Percentiles rank a stretch among this genome's conserved stretches.
Conservation (phyloP, 164 flowering plant genomes). For the Houttuynia cordata region DNA sequence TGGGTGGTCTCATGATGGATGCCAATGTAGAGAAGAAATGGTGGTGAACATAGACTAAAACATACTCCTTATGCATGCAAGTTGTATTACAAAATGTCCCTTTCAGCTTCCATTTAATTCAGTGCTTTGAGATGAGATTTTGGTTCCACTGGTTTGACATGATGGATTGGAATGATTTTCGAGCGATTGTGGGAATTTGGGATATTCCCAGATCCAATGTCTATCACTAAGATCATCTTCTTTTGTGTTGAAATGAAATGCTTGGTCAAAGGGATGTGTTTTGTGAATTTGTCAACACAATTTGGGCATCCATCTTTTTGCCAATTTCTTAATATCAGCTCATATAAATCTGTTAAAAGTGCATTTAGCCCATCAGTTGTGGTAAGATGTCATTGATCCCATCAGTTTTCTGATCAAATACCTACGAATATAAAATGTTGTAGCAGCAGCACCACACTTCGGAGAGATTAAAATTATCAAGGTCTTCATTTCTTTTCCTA, state of each 20-base stretch:
- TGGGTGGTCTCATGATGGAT: too few species aligned
- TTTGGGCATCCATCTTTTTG: constrained; percentile 10
- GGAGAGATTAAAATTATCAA: too few species aligned
- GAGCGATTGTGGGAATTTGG: constrained; percentile 13
- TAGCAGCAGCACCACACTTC: too few species aligned
- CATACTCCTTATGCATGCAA: constrained; percentile 14
- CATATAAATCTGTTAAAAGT: constrained; percentile 20
- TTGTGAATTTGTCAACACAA: constrained; percentile 17
- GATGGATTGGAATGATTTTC: constrained; percentile 14
- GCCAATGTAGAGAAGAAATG: too few species aligned
- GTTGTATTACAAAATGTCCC: constrained; percentile 23
- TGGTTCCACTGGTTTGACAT: constrained; percentile 17
- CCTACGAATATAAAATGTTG: too few species aligned
- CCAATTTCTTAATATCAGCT: constrained; percentile 27
- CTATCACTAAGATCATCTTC: constrained; percentile 10
- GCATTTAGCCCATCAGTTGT: constrained; percentile 15
- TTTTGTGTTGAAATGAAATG: constrained; percentile 24
- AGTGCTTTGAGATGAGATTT: constrained; percentile 16
- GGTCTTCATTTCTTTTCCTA: too few species aligned
- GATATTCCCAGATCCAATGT: constrained; percentile 6
- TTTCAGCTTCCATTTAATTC: constrained; percentile 12
- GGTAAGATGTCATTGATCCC: constrained; percentile 21
- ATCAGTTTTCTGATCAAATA: constrained; percentile 19
- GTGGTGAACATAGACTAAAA: too few species aligned
- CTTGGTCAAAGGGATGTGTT: constrained; percentile 14